Percentiles rank a stretch among this genome's conserved stretches.
phyloP scores from a whole-genome alignment of 495 filamentous ascomycete species.

The Astrothelium subdiscretum region DNA sequence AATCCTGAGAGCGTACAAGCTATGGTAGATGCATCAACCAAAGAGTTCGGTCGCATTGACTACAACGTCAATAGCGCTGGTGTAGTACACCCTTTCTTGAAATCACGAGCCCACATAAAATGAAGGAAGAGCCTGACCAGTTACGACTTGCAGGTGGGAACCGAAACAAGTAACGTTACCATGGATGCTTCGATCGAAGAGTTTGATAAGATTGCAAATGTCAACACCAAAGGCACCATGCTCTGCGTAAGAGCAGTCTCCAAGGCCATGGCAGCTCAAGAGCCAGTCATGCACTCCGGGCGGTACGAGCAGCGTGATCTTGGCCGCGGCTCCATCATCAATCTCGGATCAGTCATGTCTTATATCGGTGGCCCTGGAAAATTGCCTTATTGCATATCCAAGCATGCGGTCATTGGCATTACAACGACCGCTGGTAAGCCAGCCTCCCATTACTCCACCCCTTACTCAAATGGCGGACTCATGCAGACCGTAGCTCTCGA shows the following conservation, averaged over 20 bases:
- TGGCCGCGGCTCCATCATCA: conserved; percentile 35
- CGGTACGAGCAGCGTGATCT: background rate
- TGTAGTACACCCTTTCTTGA: background rate
- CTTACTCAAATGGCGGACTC: background rate
- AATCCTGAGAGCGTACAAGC: background rate
- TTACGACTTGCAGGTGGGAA: no score
- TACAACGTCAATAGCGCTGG: conserved; percentile 12
- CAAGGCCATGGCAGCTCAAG: conserved; percentile 3
- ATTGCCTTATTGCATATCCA: conserved; percentile 35
- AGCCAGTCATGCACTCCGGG: background rate
- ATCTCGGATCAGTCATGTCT: conserved; percentile 36
- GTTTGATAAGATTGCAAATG: conserved; percentile 6
- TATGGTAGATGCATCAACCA: conserved; percentile 6
- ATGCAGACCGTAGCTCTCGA: background rate
- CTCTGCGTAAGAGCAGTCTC: conserved; percentile 8
- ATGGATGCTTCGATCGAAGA: background rate
- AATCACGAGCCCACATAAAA: background rate
- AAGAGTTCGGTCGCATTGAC: conserved; percentile 9
- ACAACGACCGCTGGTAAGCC: conserved; percentile 11
- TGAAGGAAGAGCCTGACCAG: no score
- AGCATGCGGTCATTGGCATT: conserved; percentile 40
- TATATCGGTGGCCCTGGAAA: conserved; percentile 25
- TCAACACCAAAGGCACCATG: conserved; percentile 8
- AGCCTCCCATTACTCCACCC: background rate
- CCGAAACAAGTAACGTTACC: background rate